Base-by-base conservation (phyloP, 176 grass and related monocot species). In the Triticum turgidum region DNA sequence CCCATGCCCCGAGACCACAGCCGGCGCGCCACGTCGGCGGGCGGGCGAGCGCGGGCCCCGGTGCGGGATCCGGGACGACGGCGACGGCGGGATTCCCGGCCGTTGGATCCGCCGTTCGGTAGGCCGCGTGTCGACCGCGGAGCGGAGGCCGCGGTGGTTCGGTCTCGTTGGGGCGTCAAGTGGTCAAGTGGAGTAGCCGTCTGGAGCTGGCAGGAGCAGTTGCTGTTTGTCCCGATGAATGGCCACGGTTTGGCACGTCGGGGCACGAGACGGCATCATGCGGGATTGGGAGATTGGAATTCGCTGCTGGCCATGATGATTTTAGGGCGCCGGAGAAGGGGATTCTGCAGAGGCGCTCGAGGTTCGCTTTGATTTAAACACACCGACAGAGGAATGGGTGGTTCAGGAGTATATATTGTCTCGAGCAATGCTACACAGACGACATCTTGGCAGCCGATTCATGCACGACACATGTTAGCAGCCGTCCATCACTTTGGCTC, bases 41-140 rank as follows among this genome's bases (percentile, higher is more conserved):
- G 45, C 25, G 59, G 61, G 80, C 74, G n/a, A 11, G 8, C 9
- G 0, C 5, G 1, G 85, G 5, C 0, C 14, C 24, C 47, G 38
- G 89, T 91, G 77, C 11, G 22, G 81, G 76, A 71, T 88, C 81
- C n/a, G 3, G 38, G 14, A 6, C 49, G 77, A 80, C 85, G 18
- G 65, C 84, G 88, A 52, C 13, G 3, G 42, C 12, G 4, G 69
- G 85, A 85, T 81, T 81, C 86, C 25, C 30, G 7, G 70, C 89
- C 81, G 81, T 87, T 80, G 54, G 89, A 61, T 84, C 27, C 37
- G 6, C 89, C 61, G 22, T 84, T 70, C 4, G 37, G n/a, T 25
- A 38, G 68, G 47, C 61, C 85, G 73, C 89, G 76, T 87, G 89
- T 84, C 89, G 32, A 49, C 35, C 0, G 3, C 0, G 1, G 6